A percentile compares a stretch with the other conserved stretches of the same genome.
Conservation (phyloP, 1,284 basidiomycete genomes). For the Kalmanozyma brasiliensis region DNA sequence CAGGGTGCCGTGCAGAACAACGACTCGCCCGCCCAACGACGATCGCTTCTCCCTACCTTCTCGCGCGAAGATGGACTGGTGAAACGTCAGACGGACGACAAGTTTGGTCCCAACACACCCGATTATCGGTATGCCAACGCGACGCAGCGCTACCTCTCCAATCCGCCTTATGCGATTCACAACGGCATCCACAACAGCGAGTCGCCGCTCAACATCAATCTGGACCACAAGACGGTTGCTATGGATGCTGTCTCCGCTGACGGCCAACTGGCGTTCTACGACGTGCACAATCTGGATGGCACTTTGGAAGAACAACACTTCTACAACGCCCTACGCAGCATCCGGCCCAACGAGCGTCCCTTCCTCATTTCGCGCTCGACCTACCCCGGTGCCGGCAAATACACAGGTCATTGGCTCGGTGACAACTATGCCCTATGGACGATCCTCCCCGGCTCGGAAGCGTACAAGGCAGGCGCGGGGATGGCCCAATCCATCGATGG, state of each 20-base stretch:
- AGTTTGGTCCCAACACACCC: slow-evolving; percentile 25
- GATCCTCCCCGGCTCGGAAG: slow-evolving; percentile 68
- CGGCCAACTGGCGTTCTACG: slow-evolving; percentile 38
- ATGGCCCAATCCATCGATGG: slow-evolving; percentile 75
- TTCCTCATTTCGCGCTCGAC: slow-evolving; percentile 56
- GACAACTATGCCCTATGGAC: slow-evolving; percentile 77
- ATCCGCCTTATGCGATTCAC: slow-evolving; percentile 76
- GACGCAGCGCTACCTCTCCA: slow-evolving; percentile 42
- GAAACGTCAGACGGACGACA: slow-evolving; percentile 16
- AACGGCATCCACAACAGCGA: slow-evolving; percentile 71
- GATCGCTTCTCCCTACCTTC: slow-evolving; percentile 2
- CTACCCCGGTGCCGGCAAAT: slow-evolving; percentile 52
- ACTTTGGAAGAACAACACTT: slow-evolving; percentile 42
- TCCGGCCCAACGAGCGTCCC: slow-evolving; percentile 50
- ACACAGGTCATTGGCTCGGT: slow-evolving; percentile 70
- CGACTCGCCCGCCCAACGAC: slow-evolving; percentile 16
- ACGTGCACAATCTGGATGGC: slow-evolving; percentile 67
- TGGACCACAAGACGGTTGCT: slow-evolving; percentile 60
- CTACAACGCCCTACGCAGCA: slow-evolving; percentile 32
- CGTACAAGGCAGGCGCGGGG: slow-evolving; percentile 43
- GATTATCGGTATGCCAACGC: slow-evolving; percentile 44
- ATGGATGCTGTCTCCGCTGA: slow-evolving; percentile 69
- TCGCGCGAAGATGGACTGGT: slow-evolving; percentile 5
- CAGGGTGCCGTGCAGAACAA: slow-evolving; percentile 37
- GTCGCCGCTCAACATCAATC: slow-evolving; percentile 71